Base-by-base conservation (phyloP, 129 eudicot genomes). In the Dittrichia graveolens region DNA sequence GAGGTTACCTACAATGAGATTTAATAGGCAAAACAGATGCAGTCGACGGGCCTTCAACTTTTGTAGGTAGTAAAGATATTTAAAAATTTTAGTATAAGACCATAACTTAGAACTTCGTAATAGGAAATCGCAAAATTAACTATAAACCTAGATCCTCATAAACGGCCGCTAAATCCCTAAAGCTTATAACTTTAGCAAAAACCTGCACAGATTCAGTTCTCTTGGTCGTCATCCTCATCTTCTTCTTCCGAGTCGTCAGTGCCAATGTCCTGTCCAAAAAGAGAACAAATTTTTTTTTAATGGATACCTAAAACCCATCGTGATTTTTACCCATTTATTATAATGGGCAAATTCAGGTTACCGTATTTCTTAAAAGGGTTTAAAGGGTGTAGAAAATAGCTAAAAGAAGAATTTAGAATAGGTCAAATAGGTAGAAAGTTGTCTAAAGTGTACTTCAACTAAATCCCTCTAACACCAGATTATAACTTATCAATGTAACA, bases 261-360 rank as follows among this genome's bases (percentile, higher is more conserved):
- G 60, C 84, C 91, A 63, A 81, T 71, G 67, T 79, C 89, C 95
- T 89, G 84, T 14, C 7, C n/a, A n/a, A 67, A 76, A 48, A 19
- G 47, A 40, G 7, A 15, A 34, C 11, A 19, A 39, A n/a, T n/a
- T n/a, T n/a, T n/a, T n/a, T n/a, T n/a, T 38, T 16, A 46, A 77
- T 40, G 8, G 0, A 65, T 8, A 43, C 13, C 8, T 10, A 34
- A 54, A 54, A 13, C 35, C 41, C 43, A 0, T 7, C 35, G 48
- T 24, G 31, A 24, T 24, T 24, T 24, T 24, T 24, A 24, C 31
- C 31, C 31, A 24, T 24, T 24, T 24, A 24, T 24, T 24, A 24
- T 24, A 24, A 24, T 24, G 0, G 1, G 31, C 31, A 24, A 2
- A 0, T 24, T 24, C 31, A 24, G 31, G 0, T 24, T 24, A 24